Conservation (phyloP, 2,329 filamentous ascomycete genomes). For the Penicillium sp. region DNA sequence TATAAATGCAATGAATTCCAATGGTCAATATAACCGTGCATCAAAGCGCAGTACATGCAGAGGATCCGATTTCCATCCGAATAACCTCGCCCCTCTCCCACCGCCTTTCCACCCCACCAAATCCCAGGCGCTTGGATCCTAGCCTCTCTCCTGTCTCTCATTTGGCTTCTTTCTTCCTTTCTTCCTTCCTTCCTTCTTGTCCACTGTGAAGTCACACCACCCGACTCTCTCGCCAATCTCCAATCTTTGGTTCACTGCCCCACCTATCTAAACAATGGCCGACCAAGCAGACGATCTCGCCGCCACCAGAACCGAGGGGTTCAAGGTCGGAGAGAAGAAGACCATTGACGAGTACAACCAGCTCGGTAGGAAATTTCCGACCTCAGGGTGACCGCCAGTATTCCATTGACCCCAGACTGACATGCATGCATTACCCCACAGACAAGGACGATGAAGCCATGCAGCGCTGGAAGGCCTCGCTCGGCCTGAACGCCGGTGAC, state of each 20-base stretch:
- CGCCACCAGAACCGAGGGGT: constrained; percentile 87
- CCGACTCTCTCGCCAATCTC: background rate
- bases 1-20: background rate
- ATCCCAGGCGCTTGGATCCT: constrained; percentile 19
- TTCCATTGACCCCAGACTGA: constrained; percentile 5
- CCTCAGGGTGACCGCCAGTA: background rate
- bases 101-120: constrained; percentile 35
- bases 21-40: constrained; percentile 12
- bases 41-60: background rate
- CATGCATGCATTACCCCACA: constrained; percentile 35
- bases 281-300: constrained; percentile 78
- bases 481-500: constrained; percentile 75
- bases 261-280: constrained; percentile 58
- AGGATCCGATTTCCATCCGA: constrained; percentile 12
- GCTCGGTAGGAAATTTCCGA: constrained; percentile 68
- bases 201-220: background rate
- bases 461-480: constrained; percentile 95
- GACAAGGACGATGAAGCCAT: constrained; percentile 85
- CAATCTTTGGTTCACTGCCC: constrained; percentile 15
- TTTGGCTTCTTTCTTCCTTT: background rate
- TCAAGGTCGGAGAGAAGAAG: constrained; percentile 99
- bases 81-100: constrained; percentile 32
- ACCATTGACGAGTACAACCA: constrained; percentile 91
- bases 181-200: background rate
- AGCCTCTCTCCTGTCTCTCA: constrained; percentile 3